Evolutionary conservation across 2,329 filamentous ascomycete genomes (phyloP).

Genomic region (Aureobasidium pullulans): DNA sequence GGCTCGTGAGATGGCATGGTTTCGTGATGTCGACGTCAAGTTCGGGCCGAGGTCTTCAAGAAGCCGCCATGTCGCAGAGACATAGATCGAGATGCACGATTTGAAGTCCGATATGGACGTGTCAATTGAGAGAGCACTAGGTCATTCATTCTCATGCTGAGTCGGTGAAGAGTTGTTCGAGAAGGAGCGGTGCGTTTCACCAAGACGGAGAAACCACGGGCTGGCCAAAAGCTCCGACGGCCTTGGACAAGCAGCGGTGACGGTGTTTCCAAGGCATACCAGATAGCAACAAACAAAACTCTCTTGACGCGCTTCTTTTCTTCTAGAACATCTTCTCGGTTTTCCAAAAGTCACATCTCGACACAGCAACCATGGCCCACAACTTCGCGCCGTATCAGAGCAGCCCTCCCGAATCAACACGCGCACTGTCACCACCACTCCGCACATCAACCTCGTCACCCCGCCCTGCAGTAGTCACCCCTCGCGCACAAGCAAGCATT

Average conservation of each 20-base stretch:
- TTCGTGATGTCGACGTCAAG: no score
- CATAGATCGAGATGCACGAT: background rate
- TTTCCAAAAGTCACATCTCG: background rate
- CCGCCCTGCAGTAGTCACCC: slow-evolving; percentile 49
- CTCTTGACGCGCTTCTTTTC: background rate
- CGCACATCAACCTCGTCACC: slow-evolving; percentile 37
- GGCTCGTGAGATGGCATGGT: background rate
- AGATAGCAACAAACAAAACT: background rate
- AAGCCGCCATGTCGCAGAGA: background rate
- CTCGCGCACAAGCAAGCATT: slow-evolving; percentile 29
- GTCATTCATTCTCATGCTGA: no score
- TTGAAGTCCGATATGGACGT: background rate
- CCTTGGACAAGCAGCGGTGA: slow-evolving; percentile 5
- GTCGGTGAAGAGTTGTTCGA: background rate
- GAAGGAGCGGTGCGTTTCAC: slow-evolving; percentile 8
- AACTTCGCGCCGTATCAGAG: slow-evolving; percentile 92
- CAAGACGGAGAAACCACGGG: slow-evolving; percentile 5
- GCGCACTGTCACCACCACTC: slow-evolving; percentile 66
- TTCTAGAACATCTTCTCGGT: background rate
- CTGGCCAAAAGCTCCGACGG: background rate
- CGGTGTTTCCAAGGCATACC: background rate
- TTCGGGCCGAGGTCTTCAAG: background rate
- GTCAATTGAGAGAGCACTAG: background rate
- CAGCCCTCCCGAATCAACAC: slow-evolving; percentile 74
- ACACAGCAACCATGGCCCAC: slow-evolving; percentile 5